Conservation (phyloP, 2,329 filamentous ascomycete species). For the Cladophialophora chaetospira region DNA sequence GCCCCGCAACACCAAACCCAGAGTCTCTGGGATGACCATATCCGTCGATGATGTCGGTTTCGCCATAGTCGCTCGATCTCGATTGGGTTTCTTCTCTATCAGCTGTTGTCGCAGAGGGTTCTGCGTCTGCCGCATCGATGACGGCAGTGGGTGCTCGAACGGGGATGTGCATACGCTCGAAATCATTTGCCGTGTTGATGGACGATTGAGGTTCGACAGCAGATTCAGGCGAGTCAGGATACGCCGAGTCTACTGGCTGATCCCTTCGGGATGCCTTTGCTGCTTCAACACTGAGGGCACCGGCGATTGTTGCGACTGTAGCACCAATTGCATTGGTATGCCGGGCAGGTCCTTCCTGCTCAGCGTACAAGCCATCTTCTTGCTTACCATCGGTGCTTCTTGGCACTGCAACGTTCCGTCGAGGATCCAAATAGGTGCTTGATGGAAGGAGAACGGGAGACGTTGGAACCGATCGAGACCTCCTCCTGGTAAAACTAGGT, state of each 20-base stretch:
- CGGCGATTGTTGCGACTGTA: slow-evolving; percentile 32
- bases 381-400: neutral
- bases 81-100: slow-evolving; percentile 21
- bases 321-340: slow-evolving; percentile 21
- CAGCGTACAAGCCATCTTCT: neutral
- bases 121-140: neutral
- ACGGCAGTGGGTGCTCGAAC: neutral
- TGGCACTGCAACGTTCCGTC: neutral
- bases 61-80: slow-evolving; percentile 17
- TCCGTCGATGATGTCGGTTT: neutral
- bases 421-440: neutral
- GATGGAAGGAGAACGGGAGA: slow-evolving; percentile 5
- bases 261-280: slow-evolving; percentile 21
- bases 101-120: neutral
- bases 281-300: slow-evolving; percentile 31
- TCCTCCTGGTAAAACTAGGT: slow-evolving; percentile 12
- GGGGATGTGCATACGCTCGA: slow-evolving; percentile 1
- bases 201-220: neutral
- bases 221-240: neutral
- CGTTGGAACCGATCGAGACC: slow-evolving; percentile 28
- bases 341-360: neutral
- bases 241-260: neutral
- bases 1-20: slow-evolving; percentile 21
- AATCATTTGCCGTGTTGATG: slow-evolving; percentile 9
- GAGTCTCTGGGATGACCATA: slow-evolving; percentile 22